A percentile compares a stretch with the other conserved stretches of the same genome.
These are phyloP conservation scores for Sphaerostilbella broomeana DNA, from an alignment of 2,329 filamentous ascomycete species.

Conservation along the genomic window DNA sequence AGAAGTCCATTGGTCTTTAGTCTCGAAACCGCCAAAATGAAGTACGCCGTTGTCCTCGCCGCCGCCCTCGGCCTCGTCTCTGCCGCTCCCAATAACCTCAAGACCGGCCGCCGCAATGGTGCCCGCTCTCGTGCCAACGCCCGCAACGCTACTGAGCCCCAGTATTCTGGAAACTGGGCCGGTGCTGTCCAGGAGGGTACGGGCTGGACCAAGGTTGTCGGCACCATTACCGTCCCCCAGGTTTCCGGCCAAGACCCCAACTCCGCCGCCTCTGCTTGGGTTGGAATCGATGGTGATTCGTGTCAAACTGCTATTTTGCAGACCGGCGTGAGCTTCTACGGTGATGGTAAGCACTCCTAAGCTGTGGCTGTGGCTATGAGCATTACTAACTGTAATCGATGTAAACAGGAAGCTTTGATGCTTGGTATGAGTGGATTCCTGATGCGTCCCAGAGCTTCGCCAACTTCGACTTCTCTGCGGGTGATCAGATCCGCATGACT, in stretches of 20 bases:
- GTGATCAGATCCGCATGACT: slow-evolving; percentile 26
- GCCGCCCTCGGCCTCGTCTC: slow-evolving; percentile 15
- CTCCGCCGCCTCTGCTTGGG: slow-evolving; percentile 32
- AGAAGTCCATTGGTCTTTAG: background rate
- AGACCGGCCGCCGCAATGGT: slow-evolving; percentile 5
- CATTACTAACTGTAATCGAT: too few species aligned
- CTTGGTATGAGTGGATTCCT: slow-evolving; percentile 44
- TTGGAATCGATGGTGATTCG: slow-evolving; percentile 42
- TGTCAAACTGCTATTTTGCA: slow-evolving; percentile 35
- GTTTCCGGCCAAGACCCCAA: slow-evolving; percentile 16
- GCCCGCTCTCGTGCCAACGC: slow-evolving; percentile 15
- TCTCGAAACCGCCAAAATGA: slow-evolving; percentile 6
- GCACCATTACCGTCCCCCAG: slow-evolving; percentile 24
- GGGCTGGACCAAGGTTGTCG: slow-evolving; percentile 23
- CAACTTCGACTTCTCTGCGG: slow-evolving; percentile 24
- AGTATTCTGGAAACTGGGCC: slow-evolving; percentile 25
- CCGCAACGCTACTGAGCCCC: slow-evolving; percentile 14
- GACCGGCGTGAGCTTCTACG: slow-evolving; percentile 35
- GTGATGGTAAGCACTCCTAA: slow-evolving; percentile 27
- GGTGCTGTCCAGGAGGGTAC: slow-evolving; percentile 23
- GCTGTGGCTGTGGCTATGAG: too few species aligned
- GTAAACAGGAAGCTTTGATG: too few species aligned
- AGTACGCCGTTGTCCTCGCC: slow-evolving; percentile 15
- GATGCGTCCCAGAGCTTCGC: slow-evolving; percentile 35
- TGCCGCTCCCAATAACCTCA: slow-evolving; percentile 7